A percentile compares a stretch with the other conserved stretches of the same genome.
Conservation (phyloP, 1,139 yeast species). For the Keqinozyma sinolaborantium region DNA sequence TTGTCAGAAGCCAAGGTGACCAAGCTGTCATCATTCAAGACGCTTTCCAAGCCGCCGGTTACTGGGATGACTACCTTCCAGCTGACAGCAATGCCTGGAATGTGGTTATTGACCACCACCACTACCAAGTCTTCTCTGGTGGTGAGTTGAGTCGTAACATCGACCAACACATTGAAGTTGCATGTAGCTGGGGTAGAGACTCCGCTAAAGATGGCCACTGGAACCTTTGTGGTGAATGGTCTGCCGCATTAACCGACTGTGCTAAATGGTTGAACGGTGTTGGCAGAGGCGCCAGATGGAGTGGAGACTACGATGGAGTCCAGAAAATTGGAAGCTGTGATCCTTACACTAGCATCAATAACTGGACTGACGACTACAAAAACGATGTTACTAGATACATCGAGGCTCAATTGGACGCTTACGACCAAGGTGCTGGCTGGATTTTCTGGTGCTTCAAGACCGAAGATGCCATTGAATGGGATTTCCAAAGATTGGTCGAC, state of each 20-base stretch:
- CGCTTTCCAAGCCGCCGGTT: constrained; percentile 61
- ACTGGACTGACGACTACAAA: constrained; percentile 62
- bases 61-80: constrained; percentile 56
- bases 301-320: constrained; percentile 56
- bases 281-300: constrained; percentile 82
- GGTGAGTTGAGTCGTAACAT: constrained; percentile 55
- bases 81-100: constrained; percentile 47
- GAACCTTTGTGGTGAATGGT: constrained; percentile 87
- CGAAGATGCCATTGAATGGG: constrained; percentile 87
- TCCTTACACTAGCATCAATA: constrained; percentile 46
- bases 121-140: constrained; percentile 79
- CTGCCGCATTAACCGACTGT: constrained; percentile 94
- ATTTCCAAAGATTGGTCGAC: constrained; percentile 54
- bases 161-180: constrained; percentile 59
- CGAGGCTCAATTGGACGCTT: constrained; percentile 90
- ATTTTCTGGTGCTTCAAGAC: constrained; percentile 93
- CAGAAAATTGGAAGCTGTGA: constrained; percentile 63
- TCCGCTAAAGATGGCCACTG: constrained; percentile 59
- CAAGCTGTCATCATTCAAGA: constrained; percentile 65
- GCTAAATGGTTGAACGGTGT: constrained; percentile 91
- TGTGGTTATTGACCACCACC: constrained; percentile 84
- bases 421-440: constrained; percentile 72
- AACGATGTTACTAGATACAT: constrained; percentile 62
- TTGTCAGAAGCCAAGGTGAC: constrained; percentile 44
- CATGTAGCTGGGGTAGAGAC: constrained; percentile 59